Conservation (phyloP, 2,329 filamentous ascomycete genomes). For the Teratosphaeria gauchensis region DNA sequence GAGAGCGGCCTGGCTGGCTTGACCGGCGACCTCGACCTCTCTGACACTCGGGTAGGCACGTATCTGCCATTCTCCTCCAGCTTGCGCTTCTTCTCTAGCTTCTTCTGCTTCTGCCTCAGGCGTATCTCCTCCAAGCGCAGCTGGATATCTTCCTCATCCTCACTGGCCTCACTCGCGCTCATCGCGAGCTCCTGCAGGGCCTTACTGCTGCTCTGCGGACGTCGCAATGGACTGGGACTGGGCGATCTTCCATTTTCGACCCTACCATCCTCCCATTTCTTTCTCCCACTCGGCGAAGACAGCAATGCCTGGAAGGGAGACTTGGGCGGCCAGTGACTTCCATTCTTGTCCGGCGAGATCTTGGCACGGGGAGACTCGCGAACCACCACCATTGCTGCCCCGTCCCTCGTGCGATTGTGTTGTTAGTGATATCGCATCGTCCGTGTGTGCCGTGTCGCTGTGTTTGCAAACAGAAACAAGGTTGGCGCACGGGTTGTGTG, state of each 20-base stretch:
- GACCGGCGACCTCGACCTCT: slow-evolving; percentile 6
- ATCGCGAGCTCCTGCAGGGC: slow-evolving; percentile 43
- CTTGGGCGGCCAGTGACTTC: slow-evolving; percentile 48
- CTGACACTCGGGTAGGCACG: neutral
- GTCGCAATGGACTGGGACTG: slow-evolving; percentile 48
- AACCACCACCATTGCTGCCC: slow-evolving; percentile 31
- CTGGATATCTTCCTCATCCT: slow-evolving; percentile 47
- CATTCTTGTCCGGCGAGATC: slow-evolving; percentile 34
- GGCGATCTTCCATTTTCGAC: slow-evolving; percentile 23
- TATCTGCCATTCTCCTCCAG: slow-evolving; percentile 2
- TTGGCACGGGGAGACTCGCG: slow-evolving; percentile 39
- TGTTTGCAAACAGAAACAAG: neutral
- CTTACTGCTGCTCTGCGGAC: slow-evolving; percentile 15
- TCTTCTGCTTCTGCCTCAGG: neutral
- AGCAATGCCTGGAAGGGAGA: slow-evolving; percentile 54
- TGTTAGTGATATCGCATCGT: neutral
- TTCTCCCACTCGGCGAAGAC: slow-evolving; percentile 68
- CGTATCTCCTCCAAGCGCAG: neutral
- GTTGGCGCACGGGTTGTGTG: neutral
- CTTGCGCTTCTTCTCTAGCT: neutral
- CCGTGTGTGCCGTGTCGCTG: neutral
- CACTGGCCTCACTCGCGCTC: slow-evolving; percentile 58
- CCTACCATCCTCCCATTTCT: slow-evolving; percentile 59
- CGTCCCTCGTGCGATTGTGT: neutral
- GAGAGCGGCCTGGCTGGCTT: slow-evolving; percentile 6